phyloP scores from a whole-genome alignment of 2,329 filamentous ascomycete species.

The Thielaviopsis euricoi region DNA sequence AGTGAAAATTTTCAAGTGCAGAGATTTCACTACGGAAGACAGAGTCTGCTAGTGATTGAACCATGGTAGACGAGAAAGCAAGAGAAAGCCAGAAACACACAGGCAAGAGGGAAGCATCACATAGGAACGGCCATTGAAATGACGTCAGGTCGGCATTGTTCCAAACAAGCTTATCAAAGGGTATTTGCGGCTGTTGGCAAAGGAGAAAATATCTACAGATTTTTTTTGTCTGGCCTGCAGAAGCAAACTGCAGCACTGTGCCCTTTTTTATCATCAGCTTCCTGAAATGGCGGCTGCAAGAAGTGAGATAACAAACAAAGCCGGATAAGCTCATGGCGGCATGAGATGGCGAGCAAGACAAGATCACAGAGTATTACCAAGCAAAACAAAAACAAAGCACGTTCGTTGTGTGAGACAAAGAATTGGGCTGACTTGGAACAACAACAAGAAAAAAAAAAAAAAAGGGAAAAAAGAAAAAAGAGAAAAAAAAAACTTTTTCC shows the following conservation, averaged over 20 bases:
- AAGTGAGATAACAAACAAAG: not conserved
- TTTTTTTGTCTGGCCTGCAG: not conserved
- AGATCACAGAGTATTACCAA: no score
- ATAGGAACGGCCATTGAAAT: not conserved
- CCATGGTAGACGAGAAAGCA: not conserved
- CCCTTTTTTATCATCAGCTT: not conserved
- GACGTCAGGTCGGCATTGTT: not conserved
- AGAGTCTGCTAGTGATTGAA: not conserved
- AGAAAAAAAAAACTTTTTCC: not conserved
- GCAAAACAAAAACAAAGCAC: no score
- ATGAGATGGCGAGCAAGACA: no score
- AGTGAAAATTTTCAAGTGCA: not conserved
- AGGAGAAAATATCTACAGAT: not conserved
- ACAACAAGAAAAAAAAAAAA: no score
- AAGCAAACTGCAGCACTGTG: not conserved
- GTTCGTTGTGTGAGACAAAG: no score
- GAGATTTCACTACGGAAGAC: not conserved
- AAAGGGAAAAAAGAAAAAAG: not conserved
- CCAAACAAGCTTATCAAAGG: not conserved
- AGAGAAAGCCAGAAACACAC: not conserved
- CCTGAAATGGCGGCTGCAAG: not conserved
- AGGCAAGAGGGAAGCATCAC: not conserved
- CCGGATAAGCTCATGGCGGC: no score
- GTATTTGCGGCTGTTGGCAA: not conserved
- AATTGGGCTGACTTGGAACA: no score